Base-by-base conservation (phyloP, 1,139 yeast genomes). In the Suhomyces yuchorum region DNA sequence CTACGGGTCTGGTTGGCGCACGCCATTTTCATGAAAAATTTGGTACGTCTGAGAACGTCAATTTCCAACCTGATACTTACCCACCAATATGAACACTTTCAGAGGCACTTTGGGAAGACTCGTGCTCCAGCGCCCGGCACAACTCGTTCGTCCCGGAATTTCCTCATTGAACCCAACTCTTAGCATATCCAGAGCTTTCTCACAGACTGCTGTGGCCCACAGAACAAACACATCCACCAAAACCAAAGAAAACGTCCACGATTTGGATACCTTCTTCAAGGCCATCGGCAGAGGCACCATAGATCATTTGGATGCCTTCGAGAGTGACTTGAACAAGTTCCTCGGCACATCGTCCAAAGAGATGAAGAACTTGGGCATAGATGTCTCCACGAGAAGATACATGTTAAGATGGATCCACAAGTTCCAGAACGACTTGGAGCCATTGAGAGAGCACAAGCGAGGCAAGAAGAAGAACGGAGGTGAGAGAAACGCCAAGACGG, bases 401-500 rank as follows among this genome's bases (percentile, higher is more conserved):
- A 73, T 84, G 59, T 67, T 83, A 53, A 63, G 79, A 53, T 75
- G 80, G 81, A 71, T 66, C 51, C 64, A 77, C 57, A 77, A 76
- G 57, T 77, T 73, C 51, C 67, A 69, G 58, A 80, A 83, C 62
- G 77, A 81, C 57, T 84, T 86, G 50, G 80, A 78, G 52, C 78
- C 80, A 17, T 72, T 87, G 50, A 61, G 72, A 54, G 89, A 83
- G 61, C 78, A 82, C 56, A 80, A 79, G 58, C 67, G 75, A 56
- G 91, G 95, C 14, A 80, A 73, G 70, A 92, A 91, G 79, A 84
- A 84, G 80, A 75, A 82, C 59, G 97, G 97, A 35, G 97, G 97
- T 62, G 97, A 91, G 68, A 81, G 97, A 66, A 87, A 85, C 59
- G 78, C 87, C 51, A 81, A 78, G 61, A 84, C 86, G 39, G 83